Conservation (phyloP, 306 rosid genomes). For the Malus domestica region DNA sequence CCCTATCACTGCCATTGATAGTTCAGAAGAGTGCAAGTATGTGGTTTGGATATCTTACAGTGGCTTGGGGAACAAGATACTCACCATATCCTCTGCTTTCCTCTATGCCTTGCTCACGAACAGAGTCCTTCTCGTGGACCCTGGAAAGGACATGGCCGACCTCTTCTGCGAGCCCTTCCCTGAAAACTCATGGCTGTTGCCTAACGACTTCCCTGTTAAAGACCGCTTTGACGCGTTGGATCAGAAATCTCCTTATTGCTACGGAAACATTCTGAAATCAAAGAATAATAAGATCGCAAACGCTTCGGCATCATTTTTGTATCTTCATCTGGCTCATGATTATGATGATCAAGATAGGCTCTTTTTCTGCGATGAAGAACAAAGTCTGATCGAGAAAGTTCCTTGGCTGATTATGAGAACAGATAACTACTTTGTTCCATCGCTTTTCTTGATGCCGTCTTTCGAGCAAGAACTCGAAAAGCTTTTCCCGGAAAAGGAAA, state of each 20-base stretch:
- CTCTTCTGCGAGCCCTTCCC: conserved; percentile 78
- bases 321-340: conserved; percentile 64
- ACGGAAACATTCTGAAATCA: conserved; percentile 56
- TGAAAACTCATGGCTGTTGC: conserved; percentile 55
- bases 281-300: conserved; percentile 11
- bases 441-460: conserved; percentile 60
- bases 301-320: conserved; percentile 29
- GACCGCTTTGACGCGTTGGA: conserved; percentile 24
- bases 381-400: conserved; percentile 35
- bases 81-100: conserved; percentile 56
- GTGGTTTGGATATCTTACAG: conserved; percentile 66
- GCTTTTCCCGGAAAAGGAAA: conserved; percentile 57
- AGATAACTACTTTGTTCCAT: conserved; percentile 63
- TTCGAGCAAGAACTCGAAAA: conserved; percentile 46
- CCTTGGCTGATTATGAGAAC: conserved; percentile 63
- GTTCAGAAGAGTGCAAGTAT: conserved; percentile 43
- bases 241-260: conserved; percentile 42
- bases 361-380: conserved; percentile 71
- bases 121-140: conserved; percentile 74
- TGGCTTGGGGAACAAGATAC: conserved; percentile 74
- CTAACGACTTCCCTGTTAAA: conserved; percentile 46
- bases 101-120: conserved; percentile 64
- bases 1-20: background rate
- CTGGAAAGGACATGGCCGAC: conserved; percentile 57
- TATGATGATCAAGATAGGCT: conserved; percentile 66